phyloP scores from a whole-genome alignment of 331 rosid genomes.

The Arachis monticola region DNA sequence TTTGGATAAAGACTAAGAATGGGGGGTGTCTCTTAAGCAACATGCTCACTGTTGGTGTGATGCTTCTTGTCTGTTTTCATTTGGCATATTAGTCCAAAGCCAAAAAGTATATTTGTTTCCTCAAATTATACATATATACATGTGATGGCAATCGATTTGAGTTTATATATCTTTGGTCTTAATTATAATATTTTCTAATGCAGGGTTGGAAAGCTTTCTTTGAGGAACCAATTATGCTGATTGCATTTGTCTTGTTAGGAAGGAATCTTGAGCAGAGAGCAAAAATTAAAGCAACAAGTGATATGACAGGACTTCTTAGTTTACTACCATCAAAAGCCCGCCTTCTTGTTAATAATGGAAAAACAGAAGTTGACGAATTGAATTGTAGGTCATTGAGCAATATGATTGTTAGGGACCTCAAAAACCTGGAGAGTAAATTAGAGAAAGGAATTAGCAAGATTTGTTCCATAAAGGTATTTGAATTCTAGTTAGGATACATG shows the following conservation, averaged over 20 bases:
- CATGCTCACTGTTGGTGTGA: constrained; percentile 18
- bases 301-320: constrained; percentile 95
- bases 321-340: constrained; percentile 95
- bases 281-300: constrained; percentile 96
- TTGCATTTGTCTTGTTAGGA: constrained; percentile 95
- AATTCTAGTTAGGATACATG: constrained; percentile 1
- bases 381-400: too few species aligned
- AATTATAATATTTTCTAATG: constrained; percentile 37
- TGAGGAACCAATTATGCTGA: constrained; percentile 98
- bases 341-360: constrained; percentile 65
- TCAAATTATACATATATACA: constrained; percentile 35
- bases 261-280: constrained; percentile 99
- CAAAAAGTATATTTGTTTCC: constrained; percentile 17
- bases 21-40: constrained; percentile 16
- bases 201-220: constrained; percentile 99
- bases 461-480: too few species aligned
- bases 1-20: constrained; percentile 20
- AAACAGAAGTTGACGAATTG: constrained; percentile 42
- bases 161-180: constrained; percentile 40
- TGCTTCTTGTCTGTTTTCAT: constrained; percentile 26
- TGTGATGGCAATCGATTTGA: constrained; percentile 22
- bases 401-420: too few species aligned
- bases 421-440: too few species aligned
- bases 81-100: constrained; percentile 19
- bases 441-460: too few species aligned